phyloP scores from a whole-genome alignment of 2,329 filamentous ascomycete genomes.

The Acrocalymma vagum region DNA sequence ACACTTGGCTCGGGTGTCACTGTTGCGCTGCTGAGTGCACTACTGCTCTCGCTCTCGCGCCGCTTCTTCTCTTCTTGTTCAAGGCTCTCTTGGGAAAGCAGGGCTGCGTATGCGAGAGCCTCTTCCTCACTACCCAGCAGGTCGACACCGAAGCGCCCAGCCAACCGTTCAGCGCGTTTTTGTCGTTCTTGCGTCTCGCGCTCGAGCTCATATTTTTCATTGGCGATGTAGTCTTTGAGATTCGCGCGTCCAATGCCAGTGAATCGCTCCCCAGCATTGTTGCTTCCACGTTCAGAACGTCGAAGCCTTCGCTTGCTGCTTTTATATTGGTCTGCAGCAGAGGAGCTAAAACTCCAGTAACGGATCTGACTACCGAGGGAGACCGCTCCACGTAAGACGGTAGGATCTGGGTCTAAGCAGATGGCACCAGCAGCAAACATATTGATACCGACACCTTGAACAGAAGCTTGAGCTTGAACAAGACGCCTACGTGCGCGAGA shows the following conservation, averaged over 20 bases:
- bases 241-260: slow-evolving; percentile 72
- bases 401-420: slow-evolving; percentile 86
- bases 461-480: slow-evolving; percentile 71
- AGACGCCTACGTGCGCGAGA: slow-evolving; percentile 81
- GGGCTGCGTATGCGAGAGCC: slow-evolving; percentile 68
- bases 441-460: slow-evolving; percentile 74
- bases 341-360: slow-evolving; percentile 95
- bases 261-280: slow-evolving; percentile 66
- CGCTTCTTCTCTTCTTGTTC: slow-evolving; percentile 58
- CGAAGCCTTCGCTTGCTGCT: slow-evolving; percentile 81
- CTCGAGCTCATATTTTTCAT: slow-evolving; percentile 83
- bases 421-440: slow-evolving; percentile 86
- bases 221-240: slow-evolving; percentile 82
- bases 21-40: slow-evolving; percentile 45
- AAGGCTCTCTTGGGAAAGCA: slow-evolving; percentile 68
- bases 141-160: slow-evolving; percentile 84
- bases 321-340: slow-evolving; percentile 74
- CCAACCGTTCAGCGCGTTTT: slow-evolving; percentile 75
- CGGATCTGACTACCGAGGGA: slow-evolving; percentile 86
- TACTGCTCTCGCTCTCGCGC: slow-evolving; percentile 53
- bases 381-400: slow-evolving; percentile 83
- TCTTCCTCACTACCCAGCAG: slow-evolving; percentile 71
- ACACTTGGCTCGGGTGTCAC: slow-evolving; percentile 45
- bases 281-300: slow-evolving; percentile 71
- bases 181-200: slow-evolving; percentile 72